phyloP scores from a whole-genome alignment of 441 rosid genomes.

The Mallotus repandus region DNA sequence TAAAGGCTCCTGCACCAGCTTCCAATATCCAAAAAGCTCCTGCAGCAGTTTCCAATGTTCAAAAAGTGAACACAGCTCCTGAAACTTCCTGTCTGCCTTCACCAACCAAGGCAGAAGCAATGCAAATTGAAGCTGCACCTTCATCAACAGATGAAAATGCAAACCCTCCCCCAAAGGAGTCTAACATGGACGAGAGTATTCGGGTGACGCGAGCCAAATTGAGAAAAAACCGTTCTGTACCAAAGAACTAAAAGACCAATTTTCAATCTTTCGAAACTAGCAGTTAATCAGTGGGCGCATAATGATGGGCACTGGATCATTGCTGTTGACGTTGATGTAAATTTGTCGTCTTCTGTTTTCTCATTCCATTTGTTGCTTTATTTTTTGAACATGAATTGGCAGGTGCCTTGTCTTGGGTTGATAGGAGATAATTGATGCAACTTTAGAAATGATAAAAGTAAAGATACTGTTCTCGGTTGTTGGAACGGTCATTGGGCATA shows the following conservation, averaged over 20 bases:
- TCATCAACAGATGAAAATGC: slow-evolving; percentile 44
- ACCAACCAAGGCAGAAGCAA: slow-evolving; percentile 42
- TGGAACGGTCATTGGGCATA: background rate
- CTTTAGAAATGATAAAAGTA: slow-evolving; percentile 12
- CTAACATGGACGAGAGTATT: slow-evolving; percentile 51
- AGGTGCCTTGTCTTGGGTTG: slow-evolving; percentile 17
- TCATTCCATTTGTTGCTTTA: slow-evolving; percentile 45
- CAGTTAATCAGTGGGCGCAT: slow-evolving; percentile 26
- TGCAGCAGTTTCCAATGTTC: slow-evolving; percentile 27
- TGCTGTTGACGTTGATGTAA: slow-evolving; percentile 37
- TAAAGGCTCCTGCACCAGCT: slow-evolving; percentile 19
- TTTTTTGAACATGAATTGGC: slow-evolving; percentile 29
- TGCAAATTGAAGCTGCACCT: slow-evolving; percentile 42
- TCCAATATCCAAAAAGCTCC: slow-evolving; percentile 13
- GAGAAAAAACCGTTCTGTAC: slow-evolving; percentile 52
- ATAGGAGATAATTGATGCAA: slow-evolving; percentile 16
- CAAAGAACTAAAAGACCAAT: slow-evolving; percentile 30
- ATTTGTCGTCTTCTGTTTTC: slow-evolving; percentile 26
- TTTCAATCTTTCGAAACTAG: slow-evolving; percentile 13
- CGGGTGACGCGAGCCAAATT: slow-evolving; percentile 45
- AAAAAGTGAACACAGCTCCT: slow-evolving; percentile 35
- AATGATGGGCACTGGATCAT: slow-evolving; percentile 26
- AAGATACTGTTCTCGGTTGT: slow-evolving; percentile 5
- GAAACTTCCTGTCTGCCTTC: slow-evolving; percentile 39
- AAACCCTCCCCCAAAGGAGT: slow-evolving; percentile 50